Percentiles rank a stretch among this genome's conserved stretches.
phyloP scores from a whole-genome alignment of 176 grass and related monocot species.

The Otatea glauca region DNA sequence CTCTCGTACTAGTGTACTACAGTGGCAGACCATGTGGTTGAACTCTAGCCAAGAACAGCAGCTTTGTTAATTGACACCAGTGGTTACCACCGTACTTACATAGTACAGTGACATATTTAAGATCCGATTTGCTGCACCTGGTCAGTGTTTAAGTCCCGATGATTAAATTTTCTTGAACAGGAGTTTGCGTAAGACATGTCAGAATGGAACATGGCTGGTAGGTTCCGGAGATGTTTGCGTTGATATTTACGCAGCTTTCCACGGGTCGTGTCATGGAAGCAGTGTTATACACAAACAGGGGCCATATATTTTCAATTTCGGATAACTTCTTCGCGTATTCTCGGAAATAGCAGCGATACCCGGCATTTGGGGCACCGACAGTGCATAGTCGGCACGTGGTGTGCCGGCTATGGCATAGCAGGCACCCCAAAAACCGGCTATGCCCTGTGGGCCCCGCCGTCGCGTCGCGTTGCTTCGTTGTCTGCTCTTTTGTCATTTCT shows the following conservation, averaged over 20 bases:
- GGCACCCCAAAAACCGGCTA: too few species aligned
- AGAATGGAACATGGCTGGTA: slow-evolving; percentile 21
- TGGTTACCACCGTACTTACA: background rate
- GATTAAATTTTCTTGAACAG: slow-evolving; percentile 23
- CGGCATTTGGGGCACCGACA: too few species aligned
- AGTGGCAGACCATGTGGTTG: slow-evolving; percentile 35
- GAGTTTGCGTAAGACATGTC: slow-evolving; percentile 1
- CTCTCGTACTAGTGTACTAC: slow-evolving; percentile 24
- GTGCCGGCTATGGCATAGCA: too few species aligned
- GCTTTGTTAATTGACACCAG: slow-evolving; percentile 42
- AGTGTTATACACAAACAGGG: background rate
- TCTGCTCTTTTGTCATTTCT: too few species aligned
- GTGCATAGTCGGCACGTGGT: too few species aligned
- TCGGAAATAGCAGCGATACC: too few species aligned
- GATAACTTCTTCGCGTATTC: too few species aligned
- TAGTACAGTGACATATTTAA: background rate
- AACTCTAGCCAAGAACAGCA: slow-evolving; percentile 38
- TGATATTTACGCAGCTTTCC: background rate
- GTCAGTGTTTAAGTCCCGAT: background rate
- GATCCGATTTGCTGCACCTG: background rate
- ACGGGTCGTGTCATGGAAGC: background rate
- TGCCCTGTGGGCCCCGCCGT: too few species aligned
- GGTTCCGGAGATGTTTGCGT: background rate
- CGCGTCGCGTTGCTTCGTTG: too few species aligned
- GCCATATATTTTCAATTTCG: too few species aligned